Percentiles rank a stretch among this genome's conserved stretches.
phyloP scores from a whole-genome alignment of 129 eudicot genomes.

The Helianthus tuberosus region DNA sequence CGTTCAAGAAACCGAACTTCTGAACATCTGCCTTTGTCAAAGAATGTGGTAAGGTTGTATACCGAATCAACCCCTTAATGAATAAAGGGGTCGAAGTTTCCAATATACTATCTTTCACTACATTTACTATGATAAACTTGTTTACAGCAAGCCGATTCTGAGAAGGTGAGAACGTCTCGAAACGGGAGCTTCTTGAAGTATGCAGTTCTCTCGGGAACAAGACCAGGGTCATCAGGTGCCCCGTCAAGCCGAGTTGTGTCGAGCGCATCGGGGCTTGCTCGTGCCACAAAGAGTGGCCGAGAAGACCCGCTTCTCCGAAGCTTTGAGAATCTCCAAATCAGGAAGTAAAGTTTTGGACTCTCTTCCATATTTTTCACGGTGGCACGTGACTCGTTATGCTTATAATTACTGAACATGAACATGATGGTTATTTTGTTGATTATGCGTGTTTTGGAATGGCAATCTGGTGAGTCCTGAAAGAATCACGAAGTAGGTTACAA shows the following conservation, averaged over 20 bases:
- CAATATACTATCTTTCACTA: not conserved
- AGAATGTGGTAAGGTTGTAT: constrained; percentile 69
- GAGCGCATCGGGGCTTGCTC: constrained; percentile 56
- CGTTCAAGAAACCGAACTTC: constrained; percentile 70
- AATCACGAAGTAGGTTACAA: too few species aligned
- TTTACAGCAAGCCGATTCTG: constrained; percentile 69
- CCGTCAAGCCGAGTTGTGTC: constrained; percentile 53
- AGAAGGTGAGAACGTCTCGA: constrained; percentile 56
- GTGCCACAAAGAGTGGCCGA: constrained; percentile 56
- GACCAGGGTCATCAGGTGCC: constrained; percentile 71
- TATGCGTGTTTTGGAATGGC: not conserved
- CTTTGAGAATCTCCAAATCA: constrained; percentile 87
- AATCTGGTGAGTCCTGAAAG: not conserved
- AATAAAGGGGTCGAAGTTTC: not conserved
- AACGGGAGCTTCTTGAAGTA: constrained; percentile 69
- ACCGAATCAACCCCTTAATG: not conserved
- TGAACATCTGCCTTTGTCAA: constrained; percentile 74
- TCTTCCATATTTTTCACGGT: constrained; percentile 19
- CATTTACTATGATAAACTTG: not conserved
- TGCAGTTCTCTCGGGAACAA: constrained; percentile 50
- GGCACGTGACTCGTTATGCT: constrained; percentile 5
- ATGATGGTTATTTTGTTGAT: constrained; percentile 10
- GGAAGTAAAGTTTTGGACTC: constrained; percentile 50
- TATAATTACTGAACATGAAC: constrained; percentile 27
- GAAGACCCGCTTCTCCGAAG: constrained; percentile 86